These are phyloP conservation scores for Citrullus colocynthis DNA, from an alignment of 306 rosid species.

Conservation along the genomic window DNA sequence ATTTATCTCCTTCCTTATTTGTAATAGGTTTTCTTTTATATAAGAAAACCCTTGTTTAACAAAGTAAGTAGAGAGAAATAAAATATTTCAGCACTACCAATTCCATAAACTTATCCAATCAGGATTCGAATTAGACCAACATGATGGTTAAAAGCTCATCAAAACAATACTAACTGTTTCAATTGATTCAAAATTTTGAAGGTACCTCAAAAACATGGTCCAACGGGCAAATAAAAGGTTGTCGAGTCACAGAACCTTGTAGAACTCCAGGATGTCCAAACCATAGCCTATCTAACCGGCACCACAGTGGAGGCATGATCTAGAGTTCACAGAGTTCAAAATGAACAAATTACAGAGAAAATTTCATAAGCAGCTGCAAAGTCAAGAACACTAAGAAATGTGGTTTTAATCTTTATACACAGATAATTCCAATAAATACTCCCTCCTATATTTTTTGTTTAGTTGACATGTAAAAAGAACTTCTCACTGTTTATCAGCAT, in stretches of 20 bases:
- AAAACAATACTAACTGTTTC: not conserved
- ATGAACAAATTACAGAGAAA: slow-evolving; percentile 12
- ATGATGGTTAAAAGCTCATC: not conserved
- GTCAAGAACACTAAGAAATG: not conserved
- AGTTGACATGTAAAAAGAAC: not conserved
- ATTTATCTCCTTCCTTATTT: too few relatives aligned
- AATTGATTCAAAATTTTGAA: slow-evolving; percentile 6
- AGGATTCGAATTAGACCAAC: not conserved
- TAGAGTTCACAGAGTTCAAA: slow-evolving; percentile 20
- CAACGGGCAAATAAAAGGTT: slow-evolving; percentile 89
- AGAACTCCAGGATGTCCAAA: slow-evolving; percentile 90
- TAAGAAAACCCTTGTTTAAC: too few relatives aligned
- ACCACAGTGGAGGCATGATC: slow-evolving; percentile 99
- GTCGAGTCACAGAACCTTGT: slow-evolving; percentile 81
- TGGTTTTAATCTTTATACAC: not conserved
- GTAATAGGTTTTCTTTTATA: too few relatives aligned
- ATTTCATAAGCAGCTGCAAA: slow-evolving; percentile 6
- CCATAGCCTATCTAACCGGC: slow-evolving; percentile 97
- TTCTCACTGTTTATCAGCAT: not conserved
- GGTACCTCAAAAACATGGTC: slow-evolving; percentile 98
- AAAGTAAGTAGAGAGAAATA: too few relatives aligned
- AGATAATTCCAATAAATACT: not conserved
- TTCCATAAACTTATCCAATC: not conserved
- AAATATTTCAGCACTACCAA: too few relatives aligned
- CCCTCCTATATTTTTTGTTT: not conserved